phyloP scores from a whole-genome alignment of 768 basidiomycete genomes.

The Boletales sp. region DNA sequence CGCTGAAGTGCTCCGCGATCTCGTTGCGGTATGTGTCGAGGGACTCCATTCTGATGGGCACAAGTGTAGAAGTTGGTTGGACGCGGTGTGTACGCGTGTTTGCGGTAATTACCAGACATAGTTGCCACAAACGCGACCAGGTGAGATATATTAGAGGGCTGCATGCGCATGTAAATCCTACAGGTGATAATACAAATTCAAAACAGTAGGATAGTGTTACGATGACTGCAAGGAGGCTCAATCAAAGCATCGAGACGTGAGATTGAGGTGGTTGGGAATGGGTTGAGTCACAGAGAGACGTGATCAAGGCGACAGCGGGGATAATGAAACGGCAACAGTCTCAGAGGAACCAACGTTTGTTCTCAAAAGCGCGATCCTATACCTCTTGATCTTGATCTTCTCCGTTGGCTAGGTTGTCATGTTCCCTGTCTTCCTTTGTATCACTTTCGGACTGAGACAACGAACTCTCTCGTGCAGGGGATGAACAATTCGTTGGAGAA shows the following conservation, averaged over 20 bases:
- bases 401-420: slow-evolving; percentile 5
- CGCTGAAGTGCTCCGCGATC: slow-evolving; percentile 24
- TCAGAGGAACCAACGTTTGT: slow-evolving; percentile 1
- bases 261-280: slow-evolving; percentile 11
- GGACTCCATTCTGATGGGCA: slow-evolving; percentile 17
- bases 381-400: slow-evolving; percentile 12
- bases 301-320: slow-evolving; percentile 19
- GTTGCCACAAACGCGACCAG: slow-evolving; percentile 13
- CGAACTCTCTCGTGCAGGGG: slow-evolving; percentile 61
- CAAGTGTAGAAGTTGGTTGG: neutral
- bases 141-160: slow-evolving; percentile 15
- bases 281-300: slow-evolving; percentile 20
- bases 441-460: slow-evolving; percentile 30
- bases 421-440: slow-evolving; percentile 16
- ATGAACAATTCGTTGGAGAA: slow-evolving; percentile 70
- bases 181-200: slow-evolving; percentile 29
- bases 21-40: slow-evolving; percentile 16
- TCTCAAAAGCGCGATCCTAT: slow-evolving; percentile 9
- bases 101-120: neutral
- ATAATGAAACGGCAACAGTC: slow-evolving; percentile 14
- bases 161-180: slow-evolving; percentile 20
- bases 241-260: slow-evolving; percentile 14
- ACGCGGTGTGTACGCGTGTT: slow-evolving; percentile 3
- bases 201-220: slow-evolving; percentile 21
- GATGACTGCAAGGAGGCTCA: slow-evolving; percentile 10